Conservation (phyloP, 2,329 filamentous ascomycete genomes). For the Clonostachys rhizophaga region DNA sequence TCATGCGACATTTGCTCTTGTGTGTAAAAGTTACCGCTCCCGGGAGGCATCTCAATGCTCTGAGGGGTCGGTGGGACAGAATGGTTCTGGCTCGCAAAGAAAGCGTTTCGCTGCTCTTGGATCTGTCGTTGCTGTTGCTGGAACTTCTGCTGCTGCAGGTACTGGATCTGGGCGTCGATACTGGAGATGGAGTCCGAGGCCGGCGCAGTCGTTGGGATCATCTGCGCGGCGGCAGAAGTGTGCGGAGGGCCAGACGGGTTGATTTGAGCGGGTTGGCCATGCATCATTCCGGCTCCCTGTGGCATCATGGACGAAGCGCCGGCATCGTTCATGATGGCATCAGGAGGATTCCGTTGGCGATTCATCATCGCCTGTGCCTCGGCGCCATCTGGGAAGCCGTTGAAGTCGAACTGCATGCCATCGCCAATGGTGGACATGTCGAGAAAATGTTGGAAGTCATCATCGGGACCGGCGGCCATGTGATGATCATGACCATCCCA, state of each 20-base stretch:
- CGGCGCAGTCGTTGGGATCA: slow-evolving; percentile 31
- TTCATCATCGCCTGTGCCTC: slow-evolving; percentile 22
- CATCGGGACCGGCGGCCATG: slow-evolving; percentile 44
- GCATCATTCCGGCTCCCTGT: slow-evolving; percentile 22
- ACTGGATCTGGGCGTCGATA: slow-evolving; percentile 63
- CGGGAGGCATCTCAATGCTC: slow-evolving; percentile 70
- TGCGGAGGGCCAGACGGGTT: slow-evolving; percentile 19
- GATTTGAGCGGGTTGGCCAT: slow-evolving; percentile 41
- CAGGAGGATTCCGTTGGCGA: slow-evolving; percentile 14
- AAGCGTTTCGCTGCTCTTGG: slow-evolving; percentile 51
- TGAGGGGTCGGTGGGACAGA: slow-evolving; percentile 77
- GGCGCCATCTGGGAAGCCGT: slow-evolving; percentile 40
- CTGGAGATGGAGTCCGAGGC: slow-evolving; percentile 47
- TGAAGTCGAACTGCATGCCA: slow-evolving; percentile 55
- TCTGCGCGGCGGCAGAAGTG: slow-evolving; percentile 28
- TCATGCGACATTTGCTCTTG: slow-evolving; percentile 46
- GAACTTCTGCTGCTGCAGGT: slow-evolving; percentile 58
- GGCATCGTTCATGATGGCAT: slow-evolving; percentile 11
- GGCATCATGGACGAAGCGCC: slow-evolving; percentile 6
- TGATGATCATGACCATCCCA: slow-evolving; percentile 56
- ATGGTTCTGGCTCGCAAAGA: slow-evolving; percentile 48
- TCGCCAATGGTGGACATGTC: slow-evolving; percentile 52
- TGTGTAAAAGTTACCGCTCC: slow-evolving; percentile 52
- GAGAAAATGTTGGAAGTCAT: slow-evolving; percentile 62
- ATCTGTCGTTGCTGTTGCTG: slow-evolving; percentile 56